Evolutionary conservation across 768 basidiomycete species (phyloP).

Genomic region (Melanogaster broomeanus): DNA sequence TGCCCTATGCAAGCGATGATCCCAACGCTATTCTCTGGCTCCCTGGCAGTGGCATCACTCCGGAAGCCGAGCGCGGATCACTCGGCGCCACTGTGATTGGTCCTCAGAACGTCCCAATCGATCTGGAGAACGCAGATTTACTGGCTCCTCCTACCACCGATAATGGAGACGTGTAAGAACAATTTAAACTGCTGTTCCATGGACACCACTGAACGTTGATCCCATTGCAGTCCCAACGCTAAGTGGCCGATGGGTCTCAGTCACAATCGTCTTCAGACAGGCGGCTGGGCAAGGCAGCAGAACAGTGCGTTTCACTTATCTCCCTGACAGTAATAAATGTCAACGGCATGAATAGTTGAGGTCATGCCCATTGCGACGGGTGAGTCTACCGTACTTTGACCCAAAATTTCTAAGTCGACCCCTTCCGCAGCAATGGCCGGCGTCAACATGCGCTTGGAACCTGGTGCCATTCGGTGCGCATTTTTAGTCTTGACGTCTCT

Average conservation of each 20-base stretch:
- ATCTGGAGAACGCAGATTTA: conserved; percentile 56
- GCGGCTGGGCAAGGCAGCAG: conserved; percentile 63
- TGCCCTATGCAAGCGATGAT: conserved; percentile 40
- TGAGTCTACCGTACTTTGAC: conserved; percentile 16
- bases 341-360: conserved; percentile 22
- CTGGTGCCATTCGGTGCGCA: conserved; percentile 37
- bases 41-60: conserved; percentile 20
- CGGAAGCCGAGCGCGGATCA: conserved; percentile 42
- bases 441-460: conserved; percentile 41
- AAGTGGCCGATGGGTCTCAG: conserved; percentile 64
- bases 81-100: conserved; percentile 52
- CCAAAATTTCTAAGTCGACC: neutral
- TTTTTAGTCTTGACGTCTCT: neutral
- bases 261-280: conserved; percentile 54
- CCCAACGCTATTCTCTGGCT: conserved; percentile 46
- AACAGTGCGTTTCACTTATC: conserved; percentile 39
- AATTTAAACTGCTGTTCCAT: neutral
- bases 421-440: conserved; percentile 10
- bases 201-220: neutral
- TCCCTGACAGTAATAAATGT: neutral
- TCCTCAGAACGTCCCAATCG: conserved; percentile 54
- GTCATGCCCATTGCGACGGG: conserved; percentile 39
- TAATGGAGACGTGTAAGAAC: conserved; percentile 45
- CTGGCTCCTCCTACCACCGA: conserved; percentile 64
- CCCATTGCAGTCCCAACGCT: conserved; percentile 36